Conservation (phyloP, 768 basidiomycete species). For the Tricholoma terreum region DNA sequence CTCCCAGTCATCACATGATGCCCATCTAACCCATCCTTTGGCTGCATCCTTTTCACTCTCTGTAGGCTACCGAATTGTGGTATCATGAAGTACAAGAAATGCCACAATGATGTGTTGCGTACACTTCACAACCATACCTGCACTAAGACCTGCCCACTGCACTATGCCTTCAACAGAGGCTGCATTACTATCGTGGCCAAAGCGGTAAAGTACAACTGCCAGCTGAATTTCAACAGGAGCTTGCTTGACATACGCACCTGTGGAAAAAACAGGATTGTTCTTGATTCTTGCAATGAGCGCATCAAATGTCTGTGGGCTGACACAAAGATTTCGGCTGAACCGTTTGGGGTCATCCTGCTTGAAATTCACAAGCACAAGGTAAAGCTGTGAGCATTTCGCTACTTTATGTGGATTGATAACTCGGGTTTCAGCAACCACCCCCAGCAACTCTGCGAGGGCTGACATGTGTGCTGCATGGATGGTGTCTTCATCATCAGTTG, state of each 20-base stretch:
- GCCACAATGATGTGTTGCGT: slow-evolving; percentile 27
- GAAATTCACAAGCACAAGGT: slow-evolving; percentile 16
- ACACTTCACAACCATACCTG: slow-evolving; percentile 24
- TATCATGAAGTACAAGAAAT: slow-evolving; percentile 24
- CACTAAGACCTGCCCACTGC: slow-evolving; percentile 34
- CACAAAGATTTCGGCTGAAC: slow-evolving; percentile 25
- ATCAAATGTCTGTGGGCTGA: slow-evolving; percentile 23
- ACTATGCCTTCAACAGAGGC: slow-evolving; percentile 28
- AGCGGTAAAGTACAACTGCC: too few species aligned
- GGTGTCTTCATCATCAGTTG: background rate
- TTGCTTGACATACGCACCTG: background rate
- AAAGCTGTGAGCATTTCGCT: too few species aligned
- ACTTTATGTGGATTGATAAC: too few species aligned
- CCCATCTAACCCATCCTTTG: too few species aligned
- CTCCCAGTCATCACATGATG: too few species aligned
- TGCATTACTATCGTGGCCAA: slow-evolving; percentile 37
- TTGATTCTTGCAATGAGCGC: background rate
- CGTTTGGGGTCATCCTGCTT: slow-evolving; percentile 14
- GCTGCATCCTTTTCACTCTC: slow-evolving; percentile 33
- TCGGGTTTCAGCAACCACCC: slow-evolving; percentile 10
- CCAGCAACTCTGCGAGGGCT: slow-evolving; percentile 8
- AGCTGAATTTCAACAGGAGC: background rate
- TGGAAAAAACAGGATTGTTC: background rate
- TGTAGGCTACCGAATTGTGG: slow-evolving; percentile 23
- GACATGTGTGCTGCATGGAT: background rate